Base-by-base conservation (phyloP, 1,284 basidiomycete species). In the Cryptococcus hybrid region DNA sequence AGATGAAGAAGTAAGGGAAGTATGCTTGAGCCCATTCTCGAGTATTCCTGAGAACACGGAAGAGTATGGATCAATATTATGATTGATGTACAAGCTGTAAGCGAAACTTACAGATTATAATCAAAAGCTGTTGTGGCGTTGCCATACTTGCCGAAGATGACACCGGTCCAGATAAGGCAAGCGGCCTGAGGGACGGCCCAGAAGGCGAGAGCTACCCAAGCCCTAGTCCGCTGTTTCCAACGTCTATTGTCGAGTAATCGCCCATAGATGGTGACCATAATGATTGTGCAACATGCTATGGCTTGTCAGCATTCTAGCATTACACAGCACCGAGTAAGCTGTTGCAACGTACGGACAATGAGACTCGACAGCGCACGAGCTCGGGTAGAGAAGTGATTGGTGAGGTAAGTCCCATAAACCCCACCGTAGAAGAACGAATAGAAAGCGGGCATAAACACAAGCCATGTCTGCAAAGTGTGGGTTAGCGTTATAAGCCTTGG, bases 291-390 rank as follows among this genome's bases (percentile, higher is more conserved):
- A 30, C 13, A 47, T 12, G 46, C 45, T 47, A 9, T n/a, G 5
- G 24, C 11, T 47, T 11, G 45, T 18, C 18, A 18, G 18, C 18
- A 18, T 18, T 18, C 18, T 18, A 18, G 18, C 18, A 18, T 18
- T 18, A 18, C n/a, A 9, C 11, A 6, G 24, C 18, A 47, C n/a
- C 13, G 45, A 30, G 15, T 12, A 30, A 30, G 45, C 13, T 12
- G 45, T 11, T n/a, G 45, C 18, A 18, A 18, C 66, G 61, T 15
- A 65, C 66, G 69, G 30, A 56, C 59, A 51, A 73, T 59, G 34
- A 74, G 46, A 2, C 65, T 62, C n/a, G 71, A 71, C 7, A 73
- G 53, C 7, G 69, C 71, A 13, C 72, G 54, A 2, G 70, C 64
- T 42, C 70, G 65, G 39, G 71, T 66, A 18, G 61, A 61, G 45